phyloP scores from a whole-genome alignment of 768 basidiomycete species.

The Pluteus cervinus region DNA sequence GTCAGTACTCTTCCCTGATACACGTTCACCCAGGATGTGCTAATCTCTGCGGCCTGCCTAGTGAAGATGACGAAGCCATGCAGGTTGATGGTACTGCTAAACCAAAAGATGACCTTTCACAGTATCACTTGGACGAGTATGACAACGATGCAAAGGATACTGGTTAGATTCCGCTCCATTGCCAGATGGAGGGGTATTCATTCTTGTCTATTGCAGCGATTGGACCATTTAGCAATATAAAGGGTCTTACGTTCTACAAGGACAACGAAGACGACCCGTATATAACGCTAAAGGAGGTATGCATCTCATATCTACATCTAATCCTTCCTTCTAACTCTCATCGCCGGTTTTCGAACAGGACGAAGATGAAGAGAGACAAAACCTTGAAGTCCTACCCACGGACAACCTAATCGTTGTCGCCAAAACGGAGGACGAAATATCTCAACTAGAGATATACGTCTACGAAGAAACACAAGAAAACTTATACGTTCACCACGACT shows the following conservation, averaged over 20 bases:
- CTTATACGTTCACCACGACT: conserved; percentile 94
- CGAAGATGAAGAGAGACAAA: conserved; percentile 79
- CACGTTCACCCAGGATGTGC: conserved; percentile 5
- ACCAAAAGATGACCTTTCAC: conserved; percentile 61
- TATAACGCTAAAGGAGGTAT: conserved; percentile 89
- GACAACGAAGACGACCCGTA: conserved; percentile 95
- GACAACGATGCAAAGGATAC: conserved; percentile 62
- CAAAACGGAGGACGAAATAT: conserved; percentile 95
- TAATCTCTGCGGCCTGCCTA: conserved; percentile 15
- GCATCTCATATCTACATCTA: conserved; percentile 11
- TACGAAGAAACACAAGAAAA: conserved; percentile 91
- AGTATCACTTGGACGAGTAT: conserved; percentile 90
- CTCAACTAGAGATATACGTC: conserved; percentile 92
- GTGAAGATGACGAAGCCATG: conserved; percentile 51
- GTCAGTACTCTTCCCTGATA: conserved; percentile 51
- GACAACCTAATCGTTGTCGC: conserved; percentile 92
- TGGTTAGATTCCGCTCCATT: no score
- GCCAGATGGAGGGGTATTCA: no score
- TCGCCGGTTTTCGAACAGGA: conserved; percentile 42
- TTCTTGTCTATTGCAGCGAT: no score
- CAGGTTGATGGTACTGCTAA: conserved; percentile 41
- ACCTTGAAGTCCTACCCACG: conserved; percentile 81
- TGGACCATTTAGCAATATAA: conserved; percentile 93
- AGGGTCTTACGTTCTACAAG: conserved; percentile 87
- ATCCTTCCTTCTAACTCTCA: conserved; percentile 9